Evolutionary conservation across 1,139 yeast genomes (phyloP), one percentile per base, ranked within the genome.

Genomic region (Scheffersomyces insectosa): DNA sequence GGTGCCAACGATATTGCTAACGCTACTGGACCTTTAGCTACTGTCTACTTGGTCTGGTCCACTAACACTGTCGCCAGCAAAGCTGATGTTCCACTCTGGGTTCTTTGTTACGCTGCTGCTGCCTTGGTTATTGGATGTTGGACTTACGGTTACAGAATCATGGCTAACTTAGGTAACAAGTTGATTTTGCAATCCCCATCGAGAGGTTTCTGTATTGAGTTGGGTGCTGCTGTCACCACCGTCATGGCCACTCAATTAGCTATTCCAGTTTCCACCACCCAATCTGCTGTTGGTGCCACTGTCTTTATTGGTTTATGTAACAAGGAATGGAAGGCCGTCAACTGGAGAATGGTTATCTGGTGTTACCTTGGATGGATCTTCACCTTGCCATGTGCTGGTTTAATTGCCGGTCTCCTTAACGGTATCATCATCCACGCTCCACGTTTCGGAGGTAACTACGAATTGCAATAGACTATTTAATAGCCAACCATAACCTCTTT

Each of bases 1-100:
- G 89, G 95, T 49, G 84, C 93, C 36, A 86, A 85, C 60, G 95
- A 85, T 66, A 83, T 86, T 52, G 77, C 91, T 41, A 85, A 85
- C 56, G 91, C 93, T 34, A 80, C 88, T 31, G 93, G 89, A 52
- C 93, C 93, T 29, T 72, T 84, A 55, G 69, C 90, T 32, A 77
- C 90, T 23, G 78, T 85, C 29, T 85, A 82, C 60, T 64, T 75
- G 41, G 72, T 82, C 16, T 85, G 90, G 89, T 65, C 63, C 12
- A 64, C 80, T 38, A 82, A 82, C 58, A 59, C 68, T 4, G 70
- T 72, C 36, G 66, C 67, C 12, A 41, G 62, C 3, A 79, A 82
- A 60, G 66, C 85, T 28, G 79, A 75, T 9, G 88, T 83, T 37
- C 93, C 93, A 37, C 60, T 79, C 38, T 85, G 93, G 93, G 77